These are phyloP conservation scores for Podaxis sp. DNA, from an alignment of 768 basidiomycete species.

Conservation along the genomic window DNA sequence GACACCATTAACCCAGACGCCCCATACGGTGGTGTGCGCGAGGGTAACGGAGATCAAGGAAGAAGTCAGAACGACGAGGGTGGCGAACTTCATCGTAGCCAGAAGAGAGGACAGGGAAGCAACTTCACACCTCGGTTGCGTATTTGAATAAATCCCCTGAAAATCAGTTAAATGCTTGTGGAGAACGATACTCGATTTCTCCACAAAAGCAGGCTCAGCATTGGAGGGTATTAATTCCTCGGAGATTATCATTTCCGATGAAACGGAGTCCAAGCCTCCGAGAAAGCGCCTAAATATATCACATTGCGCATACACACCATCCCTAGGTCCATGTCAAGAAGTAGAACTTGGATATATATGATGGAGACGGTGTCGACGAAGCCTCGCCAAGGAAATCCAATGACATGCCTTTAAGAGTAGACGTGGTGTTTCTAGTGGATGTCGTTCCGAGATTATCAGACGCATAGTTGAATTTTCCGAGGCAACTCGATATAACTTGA, in stretches of 20 bases:
- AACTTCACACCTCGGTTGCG: background rate
- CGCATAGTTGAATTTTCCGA: too few relatives aligned
- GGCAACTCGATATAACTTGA: too few relatives aligned
- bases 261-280: conserved; percentile 10
- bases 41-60: conserved; percentile 21
- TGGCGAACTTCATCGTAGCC: conserved; percentile 23
- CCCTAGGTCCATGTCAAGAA: too few relatives aligned
- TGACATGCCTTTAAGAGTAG: background rate
- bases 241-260: background rate
- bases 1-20: conserved; percentile 37
- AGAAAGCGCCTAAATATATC: conserved; percentile 17
- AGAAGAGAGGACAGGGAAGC: background rate
- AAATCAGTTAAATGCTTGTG: background rate
- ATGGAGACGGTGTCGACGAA: background rate
- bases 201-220: background rate
- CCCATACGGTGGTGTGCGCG: conserved; percentile 36
- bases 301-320: background rate
- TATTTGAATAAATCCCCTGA: background rate
- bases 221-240: background rate
- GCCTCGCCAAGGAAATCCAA: background rate
- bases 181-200: background rate
- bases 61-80: conserved; percentile 23
- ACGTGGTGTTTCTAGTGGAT: too few relatives aligned
- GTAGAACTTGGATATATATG: background rate
- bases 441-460: too few relatives aligned